phyloP scores from a whole-genome alignment of 495 filamentous ascomycete species.

The Lentithecium fluviatile region DNA sequence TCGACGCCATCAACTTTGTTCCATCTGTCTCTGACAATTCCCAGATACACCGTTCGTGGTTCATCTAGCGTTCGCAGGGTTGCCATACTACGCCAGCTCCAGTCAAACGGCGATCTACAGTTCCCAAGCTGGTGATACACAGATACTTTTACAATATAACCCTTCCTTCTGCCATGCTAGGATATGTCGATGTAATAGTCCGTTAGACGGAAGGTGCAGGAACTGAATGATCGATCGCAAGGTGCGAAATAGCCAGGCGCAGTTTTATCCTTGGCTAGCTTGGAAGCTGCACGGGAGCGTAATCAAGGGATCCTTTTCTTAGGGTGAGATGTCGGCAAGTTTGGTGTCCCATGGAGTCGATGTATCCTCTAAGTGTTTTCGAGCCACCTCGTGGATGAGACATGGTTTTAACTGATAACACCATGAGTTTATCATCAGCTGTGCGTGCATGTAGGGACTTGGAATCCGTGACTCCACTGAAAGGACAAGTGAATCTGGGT shows the following conservation, averaged over 20 bases:
- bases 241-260: slow-evolving; percentile 15
- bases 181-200: slow-evolving; percentile 30
- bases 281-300: slow-evolving; percentile 13
- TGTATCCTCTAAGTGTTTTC: slow-evolving; percentile 14
- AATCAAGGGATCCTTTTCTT: background rate
- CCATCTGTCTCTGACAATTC: slow-evolving; percentile 22
- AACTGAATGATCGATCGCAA: slow-evolving; percentile 21
- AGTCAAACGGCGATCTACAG: slow-evolving; percentile 27
- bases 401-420: slow-evolving; percentile 19
- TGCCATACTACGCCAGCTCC: slow-evolving; percentile 19
- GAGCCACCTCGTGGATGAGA: slow-evolving; percentile 15
- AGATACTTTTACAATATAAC: slow-evolving; percentile 15
- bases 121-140: slow-evolving; percentile 20
- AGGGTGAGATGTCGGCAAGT: slow-evolving; percentile 19
- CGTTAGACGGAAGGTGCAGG: slow-evolving; percentile 22
- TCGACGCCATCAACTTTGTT: slow-evolving; percentile 20
- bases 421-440: slow-evolving; percentile 14
- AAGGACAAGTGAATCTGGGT: background rate
- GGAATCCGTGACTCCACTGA: slow-evolving; percentile 11
- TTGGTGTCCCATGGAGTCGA: slow-evolving; percentile 6
- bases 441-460: slow-evolving; percentile 17
- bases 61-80: background rate
- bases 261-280: slow-evolving; percentile 18
- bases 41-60: slow-evolving; percentile 14
- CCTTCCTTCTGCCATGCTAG: slow-evolving; percentile 19